Evolutionary conservation across 306 rosid genomes (phyloP), one percentile per base, ranked within the genome.

Genomic region (Cotoneaster glaucophyllus): DNA sequence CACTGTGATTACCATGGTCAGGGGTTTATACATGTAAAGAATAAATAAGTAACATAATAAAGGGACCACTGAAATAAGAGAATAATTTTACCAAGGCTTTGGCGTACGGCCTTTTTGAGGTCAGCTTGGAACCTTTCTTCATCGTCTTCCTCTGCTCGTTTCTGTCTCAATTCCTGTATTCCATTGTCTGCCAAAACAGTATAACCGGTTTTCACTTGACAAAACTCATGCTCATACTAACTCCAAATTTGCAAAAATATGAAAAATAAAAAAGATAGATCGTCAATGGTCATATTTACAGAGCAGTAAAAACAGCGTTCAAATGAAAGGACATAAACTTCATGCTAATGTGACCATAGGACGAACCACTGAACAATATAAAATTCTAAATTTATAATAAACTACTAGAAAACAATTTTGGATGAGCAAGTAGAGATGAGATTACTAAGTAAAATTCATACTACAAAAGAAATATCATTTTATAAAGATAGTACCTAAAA

Each of bases 51-150:
- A 26, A 57, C 43, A 77, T 39, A 44, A 66, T 32, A 71, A 45
- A 62, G 34, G 24, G 21, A 54, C 52, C 32, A 32, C 28, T 59
- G 54, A 74, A 64, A 48, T 65, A 52, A 34, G 13, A 76, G 43
- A 68, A 59, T 62, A 70, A 61, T 32, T 69, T 83, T 88, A 96
- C 99, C 99, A 69, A 92, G 93, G 87, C 99, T 96, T 86, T 92
- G 93, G 81, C 83, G 91, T 77, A 89, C 90, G 7, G 99, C 99
- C 80, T 75, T 88, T 82, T 90, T 80, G 76, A 96, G 87, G 75
- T 96, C 99, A 67, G 97, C 99, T 87, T 90, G 98, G 78, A 93
- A 96, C 83, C 93, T 85, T 86, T 96, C 90, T 84, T 96, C 99
- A 72, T 90, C 96, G 11, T 90, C 98, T 43, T 85, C 93, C 73